phyloP scores from a whole-genome alignment of 2,329 filamentous ascomycete species.

The Xylaria polymorpha region DNA sequence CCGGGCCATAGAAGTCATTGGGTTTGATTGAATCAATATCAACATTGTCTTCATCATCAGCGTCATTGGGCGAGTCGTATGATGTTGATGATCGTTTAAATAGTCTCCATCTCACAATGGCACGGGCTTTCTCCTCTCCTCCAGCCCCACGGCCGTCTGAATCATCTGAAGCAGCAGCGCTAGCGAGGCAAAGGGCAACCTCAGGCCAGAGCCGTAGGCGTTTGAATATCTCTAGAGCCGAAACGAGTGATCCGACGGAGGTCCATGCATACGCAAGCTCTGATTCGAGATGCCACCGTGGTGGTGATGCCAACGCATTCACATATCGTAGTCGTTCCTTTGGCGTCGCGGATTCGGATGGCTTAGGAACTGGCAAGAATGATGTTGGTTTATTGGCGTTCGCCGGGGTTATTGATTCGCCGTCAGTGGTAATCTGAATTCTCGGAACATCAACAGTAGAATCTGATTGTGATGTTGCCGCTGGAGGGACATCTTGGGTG shows the following conservation, averaged over 20 bases:
- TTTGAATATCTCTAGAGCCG: conserved; percentile 95
- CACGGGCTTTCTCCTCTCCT: conserved; percentile 82
- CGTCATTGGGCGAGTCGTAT: conserved; percentile 51
- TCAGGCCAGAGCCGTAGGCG: conserved; percentile 94
- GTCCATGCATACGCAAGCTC: conserved; percentile 96
- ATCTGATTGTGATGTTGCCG: conserved; percentile 38
- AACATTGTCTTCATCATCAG: conserved; percentile 64
- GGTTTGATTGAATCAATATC: conserved; percentile 69
- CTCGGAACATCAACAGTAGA: conserved; percentile 52
- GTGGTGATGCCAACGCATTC: conserved; percentile 84
- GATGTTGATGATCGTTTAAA: conserved; percentile 70
- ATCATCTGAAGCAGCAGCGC: conserved; percentile 67
- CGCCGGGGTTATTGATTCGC: conserved; percentile 35
- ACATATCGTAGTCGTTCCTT: conserved; percentile 83
- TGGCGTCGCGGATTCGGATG: conserved; percentile 81
- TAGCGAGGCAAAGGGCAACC: conserved; percentile 87
- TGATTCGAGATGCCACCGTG: conserved; percentile 92
- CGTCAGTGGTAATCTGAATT: conserved; percentile 59
- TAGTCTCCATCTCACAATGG: conserved; percentile 80
- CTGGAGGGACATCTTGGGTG: conserved; percentile 58
- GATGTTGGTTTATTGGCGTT: conserved; percentile 69
- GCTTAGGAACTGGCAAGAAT: conserved; percentile 82
- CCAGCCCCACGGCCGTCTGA: conserved; percentile 64
- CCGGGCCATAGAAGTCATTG: conserved; percentile 68
- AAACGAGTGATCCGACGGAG: conserved; percentile 84